Evolutionary conservation across 208 protist genomes (phyloP).

Genomic region (Angomonas deanei): DNA sequence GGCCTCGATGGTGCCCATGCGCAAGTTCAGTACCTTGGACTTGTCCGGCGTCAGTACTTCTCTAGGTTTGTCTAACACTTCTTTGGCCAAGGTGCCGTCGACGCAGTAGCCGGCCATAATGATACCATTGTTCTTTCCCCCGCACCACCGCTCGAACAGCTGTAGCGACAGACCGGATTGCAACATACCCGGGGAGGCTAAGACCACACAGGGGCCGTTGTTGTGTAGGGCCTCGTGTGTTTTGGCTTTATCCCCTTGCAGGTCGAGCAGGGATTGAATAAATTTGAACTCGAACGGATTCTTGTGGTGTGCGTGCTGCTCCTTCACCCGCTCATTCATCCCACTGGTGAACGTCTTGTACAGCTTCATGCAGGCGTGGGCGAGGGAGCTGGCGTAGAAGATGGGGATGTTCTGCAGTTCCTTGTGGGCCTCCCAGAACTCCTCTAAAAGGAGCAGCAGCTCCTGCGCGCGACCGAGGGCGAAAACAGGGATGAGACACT

Average conservation of each 20-base stretch:
- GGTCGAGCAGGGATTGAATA: constrained; percentile 90
- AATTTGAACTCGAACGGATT: constrained; percentile 98
- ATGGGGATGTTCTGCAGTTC: constrained; percentile 97
- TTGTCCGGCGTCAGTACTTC: constrained; percentile 85
- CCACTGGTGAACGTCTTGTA: constrained; percentile 98
- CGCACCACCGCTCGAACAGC: constrained; percentile 98
- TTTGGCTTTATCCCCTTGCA: background rate
- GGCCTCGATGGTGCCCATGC: constrained; percentile 89
- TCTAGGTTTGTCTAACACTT: constrained; percentile 74
- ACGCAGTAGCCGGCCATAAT: constrained; percentile 97
- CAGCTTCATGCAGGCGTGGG: constrained; percentile 96
- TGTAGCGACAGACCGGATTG: constrained; percentile 96
- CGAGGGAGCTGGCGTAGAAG: constrained; percentile 98
- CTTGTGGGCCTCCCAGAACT: constrained; percentile 97
- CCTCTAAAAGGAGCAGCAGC: constrained; percentile 98
- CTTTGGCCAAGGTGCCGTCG: constrained; percentile 96
- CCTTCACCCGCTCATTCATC: constrained; percentile 96
- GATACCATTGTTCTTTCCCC: constrained; percentile 93
- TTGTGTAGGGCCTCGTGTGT: constrained; percentile 89
- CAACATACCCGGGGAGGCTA: constrained; percentile 95
- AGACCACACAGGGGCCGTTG: constrained; percentile 91
- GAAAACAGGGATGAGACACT: constrained; percentile 98
- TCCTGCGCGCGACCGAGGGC: constrained; percentile 98
- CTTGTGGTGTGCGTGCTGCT: constrained; percentile 85
- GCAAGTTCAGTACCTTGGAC: constrained; percentile 86